Conservation (phyloP, 2,329 filamentous ascomycete genomes). For the Nemania bipapillata region DNA sequence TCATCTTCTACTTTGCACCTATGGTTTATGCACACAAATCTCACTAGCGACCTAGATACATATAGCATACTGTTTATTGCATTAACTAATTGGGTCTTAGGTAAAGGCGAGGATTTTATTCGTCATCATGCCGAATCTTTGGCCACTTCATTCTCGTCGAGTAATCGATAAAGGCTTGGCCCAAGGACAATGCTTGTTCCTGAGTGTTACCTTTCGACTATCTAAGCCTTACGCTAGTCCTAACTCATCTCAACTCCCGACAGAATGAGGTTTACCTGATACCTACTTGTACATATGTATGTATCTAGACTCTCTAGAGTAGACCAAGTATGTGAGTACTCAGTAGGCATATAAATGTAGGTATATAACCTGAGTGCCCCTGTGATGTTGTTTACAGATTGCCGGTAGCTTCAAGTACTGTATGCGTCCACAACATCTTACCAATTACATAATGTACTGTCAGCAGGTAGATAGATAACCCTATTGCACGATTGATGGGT, state of each 20-base stretch:
- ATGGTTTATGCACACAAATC: neutral
- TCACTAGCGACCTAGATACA: no score
- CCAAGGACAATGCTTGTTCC: constrained; percentile 4
- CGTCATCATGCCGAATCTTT: neutral
- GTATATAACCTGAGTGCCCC: neutral
- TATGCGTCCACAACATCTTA: neutral
- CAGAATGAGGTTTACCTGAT: constrained; percentile 7
- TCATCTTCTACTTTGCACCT: neutral
- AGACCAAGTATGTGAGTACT: no score
- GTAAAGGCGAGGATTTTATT: neutral
- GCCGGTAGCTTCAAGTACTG: neutral
- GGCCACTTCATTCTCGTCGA: neutral
- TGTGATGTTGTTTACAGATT: neutral
- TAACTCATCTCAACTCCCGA: constrained; percentile 21
- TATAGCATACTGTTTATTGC: neutral
- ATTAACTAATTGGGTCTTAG: neutral
- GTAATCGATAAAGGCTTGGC: neutral
- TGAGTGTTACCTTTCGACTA: constrained; percentile 18
- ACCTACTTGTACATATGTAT: neutral
- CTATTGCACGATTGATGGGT: neutral
- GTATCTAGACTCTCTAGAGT: no score
- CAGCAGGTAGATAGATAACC: neutral
- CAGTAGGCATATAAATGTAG: no score
- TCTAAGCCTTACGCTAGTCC: constrained; percentile 29
- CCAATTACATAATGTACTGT: constrained; percentile 9